These are phyloP conservation scores for Paecilomyces formosus DNA, from an alignment of 2,329 filamentous ascomycete genomes.

Conservation along the genomic window DNA sequence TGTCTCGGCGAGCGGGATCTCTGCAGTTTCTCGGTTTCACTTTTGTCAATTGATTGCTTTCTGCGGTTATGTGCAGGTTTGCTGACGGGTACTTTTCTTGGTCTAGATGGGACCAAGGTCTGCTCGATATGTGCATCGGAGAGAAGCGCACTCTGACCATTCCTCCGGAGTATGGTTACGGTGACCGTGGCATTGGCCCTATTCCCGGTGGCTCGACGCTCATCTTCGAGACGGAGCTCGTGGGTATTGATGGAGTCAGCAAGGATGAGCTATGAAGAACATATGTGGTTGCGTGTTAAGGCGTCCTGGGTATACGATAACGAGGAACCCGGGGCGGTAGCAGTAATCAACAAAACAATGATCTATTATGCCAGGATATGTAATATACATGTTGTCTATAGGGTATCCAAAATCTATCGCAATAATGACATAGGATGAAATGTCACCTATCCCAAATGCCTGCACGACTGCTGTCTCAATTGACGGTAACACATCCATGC, in stretches of 20 bases:
- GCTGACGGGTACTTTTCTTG: conserved; percentile 5
- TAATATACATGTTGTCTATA: conserved; percentile 10
- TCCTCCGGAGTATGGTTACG: conserved; percentile 80
- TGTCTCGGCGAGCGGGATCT: background rate
- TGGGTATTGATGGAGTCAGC: conserved; percentile 69
- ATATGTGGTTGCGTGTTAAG: background rate
- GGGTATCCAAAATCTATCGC: background rate
- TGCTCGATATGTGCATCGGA: conserved; percentile 90
- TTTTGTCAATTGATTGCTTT: background rate
- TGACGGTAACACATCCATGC: too few species aligned
- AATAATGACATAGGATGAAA: background rate
- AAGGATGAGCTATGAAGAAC: conserved; percentile 38
- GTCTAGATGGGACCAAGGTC: conserved; percentile 75
- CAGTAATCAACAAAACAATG: background rate
- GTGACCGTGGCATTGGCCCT: conserved; percentile 64
- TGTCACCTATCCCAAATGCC: background rate
- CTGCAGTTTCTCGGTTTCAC: background rate
- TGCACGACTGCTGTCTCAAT: background rate
- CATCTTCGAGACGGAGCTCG: conserved; percentile 86
- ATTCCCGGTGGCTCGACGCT: conserved; percentile 78
- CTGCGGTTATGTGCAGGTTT: background rate
- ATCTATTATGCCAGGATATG: background rate
- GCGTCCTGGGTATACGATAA: too few species aligned
- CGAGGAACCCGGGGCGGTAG: background rate
- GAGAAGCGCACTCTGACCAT: conserved; percentile 88